Evolutionary conservation across 352 stramenopile genomes (phyloP).

Genomic region (Globisporangium mamillatum): DNA sequence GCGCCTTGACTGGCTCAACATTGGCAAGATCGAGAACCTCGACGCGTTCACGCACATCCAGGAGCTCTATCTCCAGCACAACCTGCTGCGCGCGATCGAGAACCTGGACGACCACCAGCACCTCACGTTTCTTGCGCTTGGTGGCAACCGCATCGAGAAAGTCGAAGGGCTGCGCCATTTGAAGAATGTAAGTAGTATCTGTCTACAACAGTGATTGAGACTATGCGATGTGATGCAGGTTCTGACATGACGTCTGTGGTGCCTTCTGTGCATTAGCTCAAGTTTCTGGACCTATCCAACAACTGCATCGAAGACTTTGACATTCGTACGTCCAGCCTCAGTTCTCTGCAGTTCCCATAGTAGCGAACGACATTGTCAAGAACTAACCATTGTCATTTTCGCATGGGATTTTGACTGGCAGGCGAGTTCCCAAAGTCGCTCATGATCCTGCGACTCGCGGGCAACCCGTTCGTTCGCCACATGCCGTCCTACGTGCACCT

Average conservation of each 20-base stretch:
- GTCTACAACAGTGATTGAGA: not conserved
- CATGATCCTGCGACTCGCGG: constrained; percentile 45
- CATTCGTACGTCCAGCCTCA: constrained; percentile 26
- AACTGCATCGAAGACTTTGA: constrained; percentile 73
- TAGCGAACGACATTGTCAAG: not conserved
- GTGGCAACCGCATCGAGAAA: constrained; percentile 58
- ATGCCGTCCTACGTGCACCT: constrained; percentile 55
- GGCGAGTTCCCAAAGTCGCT: constrained; percentile 55
- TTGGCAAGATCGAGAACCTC: constrained; percentile 72
- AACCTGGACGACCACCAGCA: constrained; percentile 54
- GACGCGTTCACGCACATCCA: constrained; percentile 72
- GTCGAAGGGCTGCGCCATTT: constrained; percentile 61
- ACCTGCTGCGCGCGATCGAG: constrained; percentile 61
- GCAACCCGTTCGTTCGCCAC: constrained; percentile 56
- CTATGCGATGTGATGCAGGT: not conserved
- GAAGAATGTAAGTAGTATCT: constrained; percentile 42
- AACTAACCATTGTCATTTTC: not conserved
- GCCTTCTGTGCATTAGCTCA: constrained; percentile 36
- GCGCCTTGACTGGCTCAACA: constrained; percentile 68
- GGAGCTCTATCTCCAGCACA: constrained; percentile 79
- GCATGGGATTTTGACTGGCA: not conserved
- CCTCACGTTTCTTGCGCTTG: constrained; percentile 61
- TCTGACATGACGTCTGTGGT: not conserved
- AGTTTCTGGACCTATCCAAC: constrained; percentile 75
- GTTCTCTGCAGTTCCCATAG: not conserved